Evolutionary conservation across 2,329 filamentous ascomycete species (phyloP).

Genomic region (Fusarium coicis): DNA sequence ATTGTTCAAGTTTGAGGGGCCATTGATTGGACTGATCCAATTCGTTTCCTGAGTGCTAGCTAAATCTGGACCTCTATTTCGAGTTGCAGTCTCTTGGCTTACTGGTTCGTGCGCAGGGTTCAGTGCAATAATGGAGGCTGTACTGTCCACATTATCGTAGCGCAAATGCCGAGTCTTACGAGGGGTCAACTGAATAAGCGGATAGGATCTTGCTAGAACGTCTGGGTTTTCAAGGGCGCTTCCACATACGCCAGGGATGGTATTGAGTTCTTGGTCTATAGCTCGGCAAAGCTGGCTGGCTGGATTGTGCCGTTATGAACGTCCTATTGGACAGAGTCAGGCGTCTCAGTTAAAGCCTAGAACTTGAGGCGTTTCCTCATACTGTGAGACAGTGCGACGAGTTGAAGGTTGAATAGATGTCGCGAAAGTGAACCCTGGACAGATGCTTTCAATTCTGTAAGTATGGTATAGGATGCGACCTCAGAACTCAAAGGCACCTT

Average conservation of each 20-base stretch:
- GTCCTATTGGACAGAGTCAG: conserved; percentile 25
- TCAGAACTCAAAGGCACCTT: conserved; percentile 13
- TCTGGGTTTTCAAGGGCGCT: conserved; percentile 11
- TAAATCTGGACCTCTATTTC: conserved; percentile 16
- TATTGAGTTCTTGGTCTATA: conserved; percentile 23
- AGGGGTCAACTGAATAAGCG: conserved; percentile 1
- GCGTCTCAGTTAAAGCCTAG: conserved; percentile 21
- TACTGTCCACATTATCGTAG: conserved; percentile 17
- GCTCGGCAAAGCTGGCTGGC: background rate
- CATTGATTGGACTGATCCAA: background rate
- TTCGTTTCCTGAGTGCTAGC: conserved; percentile 11
- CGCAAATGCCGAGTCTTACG: conserved; percentile 18
- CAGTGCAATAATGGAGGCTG: conserved; percentile 20
- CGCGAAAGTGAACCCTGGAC: background rate
- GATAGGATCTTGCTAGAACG: conserved; percentile 12
- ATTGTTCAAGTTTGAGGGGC: background rate
- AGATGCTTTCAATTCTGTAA: conserved; percentile 18
- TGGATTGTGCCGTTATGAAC: conserved; percentile 1
- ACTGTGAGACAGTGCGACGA: conserved; percentile 30
- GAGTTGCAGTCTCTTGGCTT: conserved; percentile 9
- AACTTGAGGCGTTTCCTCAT: conserved; percentile 26
- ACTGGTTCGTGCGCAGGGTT: conserved; percentile 11
- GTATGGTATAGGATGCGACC: conserved; percentile 14
- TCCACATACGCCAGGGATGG: conserved; percentile 26
- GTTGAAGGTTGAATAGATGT: background rate